phyloP scores from a whole-genome alignment of 768 basidiomycete genomes.

The Collybiopsis confluens region DNA sequence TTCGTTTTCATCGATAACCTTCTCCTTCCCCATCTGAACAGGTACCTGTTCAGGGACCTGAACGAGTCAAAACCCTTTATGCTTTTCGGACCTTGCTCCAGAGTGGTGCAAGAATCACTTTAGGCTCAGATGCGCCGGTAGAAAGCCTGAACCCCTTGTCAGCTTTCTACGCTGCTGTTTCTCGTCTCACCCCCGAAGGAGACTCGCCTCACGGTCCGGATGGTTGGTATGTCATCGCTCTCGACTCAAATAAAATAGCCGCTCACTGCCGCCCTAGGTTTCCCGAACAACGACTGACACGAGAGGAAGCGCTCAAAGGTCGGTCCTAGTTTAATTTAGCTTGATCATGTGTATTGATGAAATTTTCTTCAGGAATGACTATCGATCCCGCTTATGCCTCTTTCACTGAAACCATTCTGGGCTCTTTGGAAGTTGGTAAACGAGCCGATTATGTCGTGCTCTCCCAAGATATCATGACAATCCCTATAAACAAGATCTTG shows the following conservation, averaged over 20 bases:
- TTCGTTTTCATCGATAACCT: constrained; percentile 26
- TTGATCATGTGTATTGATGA: not conserved
- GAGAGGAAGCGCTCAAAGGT: constrained; percentile 76
- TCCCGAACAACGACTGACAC: constrained; percentile 71
- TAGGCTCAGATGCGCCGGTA: constrained; percentile 91
- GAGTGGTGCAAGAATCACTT: constrained; percentile 60
- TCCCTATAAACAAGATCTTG: constrained; percentile 57
- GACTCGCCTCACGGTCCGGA: constrained; percentile 75
- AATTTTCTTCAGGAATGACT: constrained; percentile 62
- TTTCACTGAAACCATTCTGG: constrained; percentile 68
- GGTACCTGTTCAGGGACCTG: constrained; percentile 54
- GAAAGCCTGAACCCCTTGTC: constrained; percentile 81
- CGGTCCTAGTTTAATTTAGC: not conserved
- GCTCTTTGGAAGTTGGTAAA: constrained; percentile 77
- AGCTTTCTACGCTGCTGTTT: constrained; percentile 86
- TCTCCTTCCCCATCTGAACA: not conserved
- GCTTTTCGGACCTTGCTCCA: constrained; percentile 76
- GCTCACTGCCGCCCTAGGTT: constrained; percentile 55
- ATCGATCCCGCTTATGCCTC: constrained; percentile 85
- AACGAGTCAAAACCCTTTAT: constrained; percentile 81
- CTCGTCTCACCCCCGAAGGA: constrained; percentile 65
- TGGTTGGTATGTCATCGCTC: constrained; percentile 62
- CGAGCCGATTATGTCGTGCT: constrained; percentile 84
- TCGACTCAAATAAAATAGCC: no score
- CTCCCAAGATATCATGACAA: constrained; percentile 75